phyloP scores from a whole-genome alignment of 139 green algal genomes.

The Closterium sp. region DNA sequence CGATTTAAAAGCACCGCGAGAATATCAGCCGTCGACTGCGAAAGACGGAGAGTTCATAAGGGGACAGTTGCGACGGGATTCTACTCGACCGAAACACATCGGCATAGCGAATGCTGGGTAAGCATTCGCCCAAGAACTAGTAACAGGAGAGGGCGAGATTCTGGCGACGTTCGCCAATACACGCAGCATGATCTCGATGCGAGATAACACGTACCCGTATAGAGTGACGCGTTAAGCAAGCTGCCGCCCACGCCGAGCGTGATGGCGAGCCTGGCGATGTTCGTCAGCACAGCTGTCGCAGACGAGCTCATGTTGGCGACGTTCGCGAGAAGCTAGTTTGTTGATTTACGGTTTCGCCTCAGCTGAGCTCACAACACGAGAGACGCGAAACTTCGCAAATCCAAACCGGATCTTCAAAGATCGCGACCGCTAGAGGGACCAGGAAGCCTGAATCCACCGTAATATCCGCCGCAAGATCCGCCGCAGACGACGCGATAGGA shows the following conservation, averaged over 20 bases:
- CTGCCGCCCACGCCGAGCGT: conserved; percentile 30
- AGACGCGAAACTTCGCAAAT: not conserved
- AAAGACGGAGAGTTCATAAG: not conserved
- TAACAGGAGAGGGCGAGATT: not conserved
- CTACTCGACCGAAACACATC: not conserved
- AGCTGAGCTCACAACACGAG: not conserved
- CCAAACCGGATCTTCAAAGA: not conserved
- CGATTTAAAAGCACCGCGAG: not conserved
- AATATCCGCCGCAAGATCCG: not conserved
- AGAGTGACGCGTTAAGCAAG: conserved; percentile 39
- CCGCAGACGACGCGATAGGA: not conserved
- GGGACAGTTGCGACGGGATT: no score
- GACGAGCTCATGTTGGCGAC: not conserved
- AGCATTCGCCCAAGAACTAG: not conserved
- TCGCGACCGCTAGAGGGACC: not conserved
- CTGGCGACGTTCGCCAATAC: not conserved
- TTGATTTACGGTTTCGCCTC: not conserved
- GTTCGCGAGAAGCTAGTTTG: no score
- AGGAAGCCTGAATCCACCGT: not conserved
- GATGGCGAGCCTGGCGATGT: conserved; percentile 22
- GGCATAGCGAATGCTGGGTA: not conserved
- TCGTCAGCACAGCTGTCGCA: conserved; percentile 29
- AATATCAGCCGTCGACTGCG: not conserved
- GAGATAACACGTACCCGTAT: conserved; percentile 17
- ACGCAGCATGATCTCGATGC: not conserved